phyloP scores from a whole-genome alignment of 2,329 filamentous ascomycete genomes.

The Trichoderma atroviride region DNA sequence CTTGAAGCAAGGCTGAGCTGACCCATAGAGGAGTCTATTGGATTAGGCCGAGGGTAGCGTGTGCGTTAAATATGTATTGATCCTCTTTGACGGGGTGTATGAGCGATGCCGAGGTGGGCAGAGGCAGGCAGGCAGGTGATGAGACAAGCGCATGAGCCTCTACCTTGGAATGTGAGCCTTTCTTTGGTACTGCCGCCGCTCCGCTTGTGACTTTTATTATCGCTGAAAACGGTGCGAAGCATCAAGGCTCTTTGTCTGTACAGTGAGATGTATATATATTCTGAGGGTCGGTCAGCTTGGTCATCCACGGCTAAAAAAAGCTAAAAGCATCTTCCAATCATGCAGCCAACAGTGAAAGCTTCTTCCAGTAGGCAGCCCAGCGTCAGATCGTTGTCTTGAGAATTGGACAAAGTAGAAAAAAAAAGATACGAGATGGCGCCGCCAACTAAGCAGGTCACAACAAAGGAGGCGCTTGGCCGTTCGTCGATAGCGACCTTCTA shows the following conservation, averaged over 20 bases:
- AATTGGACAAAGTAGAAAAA: neutral
- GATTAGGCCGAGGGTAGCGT: neutral
- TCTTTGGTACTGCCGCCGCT: neutral
- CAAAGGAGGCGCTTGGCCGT: constrained; percentile 8
- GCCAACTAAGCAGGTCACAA: constrained; percentile 7
- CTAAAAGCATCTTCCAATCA: neutral
- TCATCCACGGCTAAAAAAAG: neutral
- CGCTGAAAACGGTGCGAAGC: neutral
- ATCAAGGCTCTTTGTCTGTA: neutral
- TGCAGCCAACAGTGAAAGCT: neutral
- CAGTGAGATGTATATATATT: neutral
- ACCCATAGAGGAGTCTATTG: constrained; percentile 8
- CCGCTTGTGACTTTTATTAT: neutral
- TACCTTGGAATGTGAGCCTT: neutral
- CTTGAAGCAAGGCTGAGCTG: constrained; percentile 14
- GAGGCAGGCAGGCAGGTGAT: constrained; percentile 4
- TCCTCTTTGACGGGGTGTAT: neutral
- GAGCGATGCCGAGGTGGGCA: neutral
- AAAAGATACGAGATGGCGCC: neutral
- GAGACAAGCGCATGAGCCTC: neutral
- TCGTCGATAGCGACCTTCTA: neutral
- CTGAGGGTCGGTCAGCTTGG: neutral
- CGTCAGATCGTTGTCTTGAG: neutral
- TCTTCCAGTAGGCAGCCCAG: constrained; percentile 6
- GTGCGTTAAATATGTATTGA: neutral